A percentile compares a stretch with the other conserved stretches of the same genome.
These are phyloP conservation scores for Zea luxurians DNA, from an alignment of 176 grass and related monocot species.

Conservation along the genomic window DNA sequence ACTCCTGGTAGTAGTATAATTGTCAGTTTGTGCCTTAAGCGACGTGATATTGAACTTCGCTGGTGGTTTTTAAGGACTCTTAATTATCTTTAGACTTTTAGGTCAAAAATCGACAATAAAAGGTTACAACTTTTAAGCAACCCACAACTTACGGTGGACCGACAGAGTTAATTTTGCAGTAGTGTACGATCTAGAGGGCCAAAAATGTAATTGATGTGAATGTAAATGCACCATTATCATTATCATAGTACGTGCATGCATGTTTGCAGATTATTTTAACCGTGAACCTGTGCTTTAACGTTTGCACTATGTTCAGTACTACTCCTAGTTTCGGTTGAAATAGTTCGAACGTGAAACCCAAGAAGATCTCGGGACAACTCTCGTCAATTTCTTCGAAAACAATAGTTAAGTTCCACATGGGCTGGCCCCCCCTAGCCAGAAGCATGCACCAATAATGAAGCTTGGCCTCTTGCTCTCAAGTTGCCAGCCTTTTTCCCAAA, in stretches of 20 bases:
- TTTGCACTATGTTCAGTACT: slow-evolving; percentile 25
- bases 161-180: no score
- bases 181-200: no score
- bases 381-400: slow-evolving; percentile 58
- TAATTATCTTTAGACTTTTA: no score
- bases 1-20: no score
- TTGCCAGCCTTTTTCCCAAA: slow-evolving; percentile 34
- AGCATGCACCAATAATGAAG: slow-evolving; percentile 57
- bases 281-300: slow-evolving; percentile 10
- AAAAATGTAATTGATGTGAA: no score
- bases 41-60: no score
- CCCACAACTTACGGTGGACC: no score
- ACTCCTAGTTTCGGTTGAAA: slow-evolving; percentile 10
- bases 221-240: no score
- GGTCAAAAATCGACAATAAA: no score
- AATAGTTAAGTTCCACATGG: slow-evolving; percentile 24
- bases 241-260: neutral
- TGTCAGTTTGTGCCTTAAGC: no score
- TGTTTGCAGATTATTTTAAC: slow-evolving; percentile 16
- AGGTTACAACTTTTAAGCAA: no score
- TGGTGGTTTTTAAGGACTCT: no score
- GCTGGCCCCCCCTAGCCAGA: slow-evolving; percentile 34
- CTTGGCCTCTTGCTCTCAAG: slow-evolving; percentile 23
- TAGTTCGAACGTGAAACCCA: slow-evolving; percentile 1
- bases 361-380: slow-evolving; percentile 23